A percentile compares a stretch with the other conserved stretches of the same genome.
phyloP scores from a whole-genome alignment of 495 filamentous ascomycete genomes.

The Talaromyces proteolyticus region DNA sequence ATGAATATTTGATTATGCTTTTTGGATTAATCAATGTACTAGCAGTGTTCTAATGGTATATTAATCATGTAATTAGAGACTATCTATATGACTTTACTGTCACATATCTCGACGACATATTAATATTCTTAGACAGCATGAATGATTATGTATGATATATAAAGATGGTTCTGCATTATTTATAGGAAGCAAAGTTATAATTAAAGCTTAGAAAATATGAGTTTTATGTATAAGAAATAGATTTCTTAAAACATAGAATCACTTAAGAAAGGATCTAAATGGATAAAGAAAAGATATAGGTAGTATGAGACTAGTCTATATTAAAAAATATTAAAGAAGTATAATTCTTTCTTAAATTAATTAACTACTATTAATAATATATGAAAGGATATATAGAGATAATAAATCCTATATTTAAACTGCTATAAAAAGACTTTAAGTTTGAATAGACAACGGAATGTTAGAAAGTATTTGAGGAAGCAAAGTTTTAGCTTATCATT shows the following conservation, averaged over 20 bases:
- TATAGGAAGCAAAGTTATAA: background rate
- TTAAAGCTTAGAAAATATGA: constrained; percentile 10
- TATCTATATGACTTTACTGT: constrained; percentile 2
- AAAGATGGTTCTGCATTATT: background rate
- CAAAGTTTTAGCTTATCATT: constrained; percentile 2
- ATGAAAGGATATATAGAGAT: background rate
- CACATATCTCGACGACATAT: constrained; percentile 3
- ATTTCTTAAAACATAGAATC: constrained; percentile 9
- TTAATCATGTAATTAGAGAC: constrained; percentile 2
- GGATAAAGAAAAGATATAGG: constrained; percentile 3
- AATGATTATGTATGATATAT: constrained; percentile 7
- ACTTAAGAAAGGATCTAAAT: background rate
- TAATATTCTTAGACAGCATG: background rate
- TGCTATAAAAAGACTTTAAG: constrained; percentile 2
- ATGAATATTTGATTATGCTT: constrained; percentile 14
- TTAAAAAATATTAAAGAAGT: constrained; percentile 6
- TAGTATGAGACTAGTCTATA: background rate
- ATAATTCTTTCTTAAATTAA: constrained; percentile 7
- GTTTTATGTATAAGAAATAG: constrained; percentile 6
- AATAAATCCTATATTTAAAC: background rate
- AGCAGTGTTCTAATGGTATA: constrained; percentile 7
- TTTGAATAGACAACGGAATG: constrained; percentile 1
- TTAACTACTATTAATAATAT: constrained; percentile 3
- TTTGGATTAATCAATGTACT: constrained; percentile 10
- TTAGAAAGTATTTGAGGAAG: constrained; percentile 1